A percentile compares a stretch with the other conserved stretches of the same genome.
Conservation (phyloP, 2,329 filamentous ascomycete species). For the Pyricularia pennisetigena region DNA sequence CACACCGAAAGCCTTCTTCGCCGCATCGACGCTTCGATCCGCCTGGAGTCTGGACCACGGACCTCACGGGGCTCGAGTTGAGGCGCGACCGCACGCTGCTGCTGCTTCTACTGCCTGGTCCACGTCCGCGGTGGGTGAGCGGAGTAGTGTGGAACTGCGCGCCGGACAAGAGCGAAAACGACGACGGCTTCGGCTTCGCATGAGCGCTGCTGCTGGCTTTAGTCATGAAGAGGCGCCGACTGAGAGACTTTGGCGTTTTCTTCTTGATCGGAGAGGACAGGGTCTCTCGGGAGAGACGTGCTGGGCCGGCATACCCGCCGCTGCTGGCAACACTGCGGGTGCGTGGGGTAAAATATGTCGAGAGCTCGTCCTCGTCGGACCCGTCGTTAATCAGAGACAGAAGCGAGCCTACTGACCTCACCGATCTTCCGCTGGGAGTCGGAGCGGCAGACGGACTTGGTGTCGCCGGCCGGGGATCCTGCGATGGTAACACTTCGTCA, state of each 20-base stretch:
- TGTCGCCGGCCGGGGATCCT: background rate
- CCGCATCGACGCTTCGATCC: conserved; percentile 43
- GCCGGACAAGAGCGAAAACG: background rate
- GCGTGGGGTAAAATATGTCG: conserved; percentile 13
- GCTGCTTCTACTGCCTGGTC: background rate
- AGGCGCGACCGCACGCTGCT: background rate
- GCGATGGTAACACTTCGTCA: background rate
- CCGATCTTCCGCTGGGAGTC: background rate
- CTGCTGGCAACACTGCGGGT: conserved; percentile 1
- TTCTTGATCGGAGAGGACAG: conserved; percentile 1
- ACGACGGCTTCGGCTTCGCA: background rate
- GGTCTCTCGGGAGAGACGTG: background rate
- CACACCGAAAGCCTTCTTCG: conserved; percentile 43
- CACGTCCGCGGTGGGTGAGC: background rate
- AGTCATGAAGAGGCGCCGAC: conserved; percentile 4
- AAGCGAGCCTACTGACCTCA: conserved; percentile 11
- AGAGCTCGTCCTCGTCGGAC: conserved; percentile 26
- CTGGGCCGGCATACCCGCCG: background rate
- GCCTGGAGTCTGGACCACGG: conserved; percentile 33
- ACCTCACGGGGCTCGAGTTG: conserved; percentile 11
- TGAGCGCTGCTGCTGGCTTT: background rate
- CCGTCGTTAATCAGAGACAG: conserved; percentile 30
- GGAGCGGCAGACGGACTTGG: background rate
- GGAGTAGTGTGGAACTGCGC: background rate
- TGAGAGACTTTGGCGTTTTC: conserved; percentile 1